Conservation (phyloP, 1,139 yeast species). For the Scheffersomyces insectosa region DNA sequence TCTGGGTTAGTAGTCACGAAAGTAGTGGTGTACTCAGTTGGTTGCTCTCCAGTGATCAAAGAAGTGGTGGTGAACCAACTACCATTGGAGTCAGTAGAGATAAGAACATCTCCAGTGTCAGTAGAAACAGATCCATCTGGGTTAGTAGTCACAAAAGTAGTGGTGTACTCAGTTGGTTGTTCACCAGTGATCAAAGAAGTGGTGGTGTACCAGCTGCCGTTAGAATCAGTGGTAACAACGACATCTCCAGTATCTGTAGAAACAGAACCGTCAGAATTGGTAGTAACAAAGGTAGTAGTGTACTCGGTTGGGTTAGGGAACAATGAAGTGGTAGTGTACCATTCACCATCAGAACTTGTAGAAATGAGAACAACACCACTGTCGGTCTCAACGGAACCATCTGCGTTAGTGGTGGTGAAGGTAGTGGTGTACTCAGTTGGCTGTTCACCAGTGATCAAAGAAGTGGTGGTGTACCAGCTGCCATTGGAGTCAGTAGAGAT, state of each 20-base stretch:
- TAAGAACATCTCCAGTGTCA: constrained; percentile 8
- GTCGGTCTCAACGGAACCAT: constrained; percentile 17
- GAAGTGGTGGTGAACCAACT: constrained; percentile 6
- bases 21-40: constrained; percentile 5
- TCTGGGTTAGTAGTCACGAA: constrained; percentile 13
- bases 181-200: constrained; percentile 1
- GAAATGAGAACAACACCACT: constrained; percentile 15
- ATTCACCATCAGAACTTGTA: constrained; percentile 11
- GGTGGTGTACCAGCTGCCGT: constrained; percentile 10
- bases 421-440: constrained; percentile 21
- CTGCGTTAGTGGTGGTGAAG: constrained; percentile 14
- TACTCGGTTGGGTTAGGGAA: constrained; percentile 11
- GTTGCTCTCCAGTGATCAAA: constrained; percentile 3
- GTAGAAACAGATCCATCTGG: constrained; percentile 3
- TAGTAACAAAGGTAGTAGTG: constrained; percentile 16
- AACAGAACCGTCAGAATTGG: constrained; percentile 14
- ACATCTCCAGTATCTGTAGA: constrained; percentile 15
- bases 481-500: constrained; percentile 13
- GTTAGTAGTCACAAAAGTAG: constrained; percentile 7
- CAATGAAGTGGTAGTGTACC: constrained; percentile 4
- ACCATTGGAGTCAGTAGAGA: constrained; percentile 13
- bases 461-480: constrained; percentile 11
- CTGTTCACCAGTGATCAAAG: constrained; percentile 2
- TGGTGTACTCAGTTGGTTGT: constrained; percentile 5
- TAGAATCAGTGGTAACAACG: constrained; percentile 11